These are phyloP conservation scores for Kernera saxatilis DNA, from an alignment of 345 rosid species.

Conservation along the genomic window DNA sequence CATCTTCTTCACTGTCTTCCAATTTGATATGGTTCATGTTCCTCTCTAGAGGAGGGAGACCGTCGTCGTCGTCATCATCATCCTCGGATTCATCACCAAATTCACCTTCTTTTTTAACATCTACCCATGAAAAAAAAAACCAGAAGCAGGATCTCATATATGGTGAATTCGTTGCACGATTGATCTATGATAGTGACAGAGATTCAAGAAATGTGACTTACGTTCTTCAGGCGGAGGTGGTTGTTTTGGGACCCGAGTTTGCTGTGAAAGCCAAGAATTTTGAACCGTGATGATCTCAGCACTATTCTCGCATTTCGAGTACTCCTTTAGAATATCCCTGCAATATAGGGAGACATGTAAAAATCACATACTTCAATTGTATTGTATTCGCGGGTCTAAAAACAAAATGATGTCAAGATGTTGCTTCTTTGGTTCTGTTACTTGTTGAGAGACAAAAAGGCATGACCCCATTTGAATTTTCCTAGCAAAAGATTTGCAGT, in stretches of 20 bases:
- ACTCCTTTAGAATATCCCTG: constrained; percentile 85
- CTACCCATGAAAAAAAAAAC: constrained; percentile 3
- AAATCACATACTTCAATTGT: neutral
- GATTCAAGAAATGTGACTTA: neutral
- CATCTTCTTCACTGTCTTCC: constrained; percentile 55
- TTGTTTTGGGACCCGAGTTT: constrained; percentile 50
- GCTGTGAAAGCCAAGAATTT: constrained; percentile 85
- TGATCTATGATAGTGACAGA: neutral
- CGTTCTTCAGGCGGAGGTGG: constrained; percentile 41
- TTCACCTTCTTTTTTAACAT: constrained; percentile 32
- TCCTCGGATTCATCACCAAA: constrained; percentile 31
- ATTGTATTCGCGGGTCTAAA: neutral
- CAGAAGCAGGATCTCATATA: neutral
- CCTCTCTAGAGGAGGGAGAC: constrained; percentile 83
- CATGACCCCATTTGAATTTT: constrained; percentile 99
- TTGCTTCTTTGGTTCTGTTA: constrained; percentile 10
- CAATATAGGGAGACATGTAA: constrained; percentile 3
- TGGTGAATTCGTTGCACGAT: neutral
- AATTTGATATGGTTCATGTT: constrained; percentile 67
- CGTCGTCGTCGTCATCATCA: constrained; percentile 69
- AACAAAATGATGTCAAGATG: neutral
- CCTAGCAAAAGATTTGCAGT: constrained; percentile 72
- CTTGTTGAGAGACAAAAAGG: constrained; percentile 89
- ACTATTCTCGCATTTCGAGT: constrained; percentile 71
- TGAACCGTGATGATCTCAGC: constrained; percentile 74